Evolutionary conservation across 2,329 filamentous ascomycete species (phyloP).

Genomic region (Paracorniculantispora psalliotae): DNA sequence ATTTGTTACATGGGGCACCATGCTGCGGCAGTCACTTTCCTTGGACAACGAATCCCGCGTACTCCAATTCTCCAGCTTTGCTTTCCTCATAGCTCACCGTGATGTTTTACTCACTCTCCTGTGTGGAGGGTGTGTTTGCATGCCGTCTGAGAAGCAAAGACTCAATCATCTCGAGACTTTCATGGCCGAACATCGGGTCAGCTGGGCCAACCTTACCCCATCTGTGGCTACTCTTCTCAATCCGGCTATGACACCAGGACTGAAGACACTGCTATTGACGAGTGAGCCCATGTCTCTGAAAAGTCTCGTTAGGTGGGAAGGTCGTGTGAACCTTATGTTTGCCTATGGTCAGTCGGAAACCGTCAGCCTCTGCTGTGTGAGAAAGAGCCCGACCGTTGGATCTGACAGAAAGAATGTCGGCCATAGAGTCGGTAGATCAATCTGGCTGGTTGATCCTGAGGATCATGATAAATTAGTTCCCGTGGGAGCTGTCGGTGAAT

Average conservation of each 20-base stretch:
- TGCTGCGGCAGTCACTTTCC: neutral
- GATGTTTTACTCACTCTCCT: constrained; percentile 10
- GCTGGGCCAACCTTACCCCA: constrained; percentile 11
- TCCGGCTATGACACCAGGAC: neutral
- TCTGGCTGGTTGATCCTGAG: constrained; percentile 9
- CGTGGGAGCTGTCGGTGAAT: constrained; percentile 17
- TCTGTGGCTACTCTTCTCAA: constrained; percentile 4
- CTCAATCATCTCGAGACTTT: constrained; percentile 8
- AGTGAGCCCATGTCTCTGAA: neutral
- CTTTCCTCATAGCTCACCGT: constrained; percentile 5
- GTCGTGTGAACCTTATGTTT: neutral
- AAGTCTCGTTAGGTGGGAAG: neutral
- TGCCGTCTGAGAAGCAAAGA: constrained; percentile 13
- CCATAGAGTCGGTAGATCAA: neutral
- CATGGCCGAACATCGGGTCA: constrained; percentile 13
- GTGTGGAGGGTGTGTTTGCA: constrained; percentile 11
- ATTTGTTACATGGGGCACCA: neutral
- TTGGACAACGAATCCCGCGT: neutral
- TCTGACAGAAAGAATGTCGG: constrained; percentile 10
- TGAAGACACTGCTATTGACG: neutral
- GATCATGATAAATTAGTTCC: constrained; percentile 13
- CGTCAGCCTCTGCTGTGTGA: neutral
- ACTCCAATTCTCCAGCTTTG: constrained; percentile 13
- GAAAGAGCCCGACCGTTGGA: neutral
- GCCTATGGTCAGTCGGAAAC: neutral